Conservation (phyloP, 495 filamentous ascomycete genomes). For the Penicillium simplicissimum region DNA sequence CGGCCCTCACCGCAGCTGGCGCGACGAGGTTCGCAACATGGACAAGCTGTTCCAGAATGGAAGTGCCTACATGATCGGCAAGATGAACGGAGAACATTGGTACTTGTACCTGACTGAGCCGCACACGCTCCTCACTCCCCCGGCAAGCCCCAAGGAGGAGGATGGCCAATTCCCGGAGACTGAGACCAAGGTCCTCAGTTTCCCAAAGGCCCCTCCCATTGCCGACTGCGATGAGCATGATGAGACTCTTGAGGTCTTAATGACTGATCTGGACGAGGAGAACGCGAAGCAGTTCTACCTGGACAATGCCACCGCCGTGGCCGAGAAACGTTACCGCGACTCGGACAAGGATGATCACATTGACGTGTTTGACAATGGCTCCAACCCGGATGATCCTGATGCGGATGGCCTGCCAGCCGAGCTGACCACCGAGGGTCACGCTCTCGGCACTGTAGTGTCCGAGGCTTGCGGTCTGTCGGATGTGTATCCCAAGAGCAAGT, state of each 20-base stretch:
- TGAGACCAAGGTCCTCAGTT: constrained; percentile 65
- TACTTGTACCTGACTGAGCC: constrained; percentile 96
- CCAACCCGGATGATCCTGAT: constrained; percentile 63
- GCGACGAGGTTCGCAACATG: constrained; percentile 87
- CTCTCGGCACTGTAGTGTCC: constrained; percentile 89
- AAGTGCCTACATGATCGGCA: constrained; percentile 99
- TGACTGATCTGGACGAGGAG: constrained; percentile 93
- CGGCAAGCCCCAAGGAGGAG: constrained; percentile 67
- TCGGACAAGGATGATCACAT: constrained; percentile 51
- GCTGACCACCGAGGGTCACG: constrained; percentile 88
- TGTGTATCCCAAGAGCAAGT: constrained; percentile 82
- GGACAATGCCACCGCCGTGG: constrained; percentile 86
- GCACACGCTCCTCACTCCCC: constrained; percentile 77
- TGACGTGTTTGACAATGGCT: constrained; percentile 78
- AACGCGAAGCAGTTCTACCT: constrained; percentile 97
- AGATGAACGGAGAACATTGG: constrained; percentile 99
- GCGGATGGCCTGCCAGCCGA: constrained; percentile 65
- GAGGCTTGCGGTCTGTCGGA: constrained; percentile 86
- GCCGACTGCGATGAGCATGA: constrained; percentile 58
- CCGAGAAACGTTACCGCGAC: constrained; percentile 70
- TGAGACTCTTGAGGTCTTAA: constrained; percentile 95
- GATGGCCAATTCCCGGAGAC: constrained; percentile 52
- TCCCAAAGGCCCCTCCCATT: constrained; percentile 39
- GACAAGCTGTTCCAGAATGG: constrained; percentile 88
- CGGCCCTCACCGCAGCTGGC: constrained; percentile 96